phyloP scores from a whole-genome alignment of 352 stramenopile genomes.

The Pythium oligandrum region DNA sequence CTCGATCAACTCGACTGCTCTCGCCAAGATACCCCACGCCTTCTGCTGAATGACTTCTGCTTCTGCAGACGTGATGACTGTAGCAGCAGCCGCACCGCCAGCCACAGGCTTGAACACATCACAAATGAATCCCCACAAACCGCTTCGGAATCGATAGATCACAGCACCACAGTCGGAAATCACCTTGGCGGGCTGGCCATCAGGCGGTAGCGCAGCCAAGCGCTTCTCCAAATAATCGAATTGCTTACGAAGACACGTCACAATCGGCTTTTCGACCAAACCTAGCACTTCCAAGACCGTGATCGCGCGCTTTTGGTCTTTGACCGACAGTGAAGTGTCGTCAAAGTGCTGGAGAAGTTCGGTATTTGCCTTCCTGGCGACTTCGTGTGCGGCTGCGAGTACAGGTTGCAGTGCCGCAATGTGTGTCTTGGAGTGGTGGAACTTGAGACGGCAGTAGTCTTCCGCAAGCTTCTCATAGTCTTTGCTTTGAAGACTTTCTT shows the following conservation, averaged over 20 bases:
- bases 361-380: conserved; percentile 49
- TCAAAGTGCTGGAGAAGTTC: conserved; percentile 63
- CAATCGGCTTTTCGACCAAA: conserved; percentile 55
- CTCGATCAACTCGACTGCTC: conserved; percentile 44
- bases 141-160: conserved; percentile 59
- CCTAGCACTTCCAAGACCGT: conserved; percentile 49
- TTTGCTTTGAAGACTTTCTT: conserved; percentile 45
- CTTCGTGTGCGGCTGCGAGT: conserved; percentile 49
- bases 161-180: conserved; percentile 51
- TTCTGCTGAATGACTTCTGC: conserved; percentile 63
- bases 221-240: conserved; percentile 58
- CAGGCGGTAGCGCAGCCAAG: conserved; percentile 26
- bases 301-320: conserved; percentile 66
- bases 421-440: conserved; percentile 60
- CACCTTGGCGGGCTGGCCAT: conserved; percentile 23
- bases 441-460: conserved; percentile 64
- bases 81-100: not conserved
- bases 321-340: conserved; percentile 47
- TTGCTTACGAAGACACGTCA: conserved; percentile 68
- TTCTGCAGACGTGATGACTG: conserved; percentile 48
- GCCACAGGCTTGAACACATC: conserved; percentile 52
- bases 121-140: conserved; percentile 70
- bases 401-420: conserved; percentile 53
- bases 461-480: conserved; percentile 75
- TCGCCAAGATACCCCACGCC: conserved; percentile 51